Base-by-base conservation (phyloP, 148 eudicot genomes). In the Diospyros lotus region DNA sequence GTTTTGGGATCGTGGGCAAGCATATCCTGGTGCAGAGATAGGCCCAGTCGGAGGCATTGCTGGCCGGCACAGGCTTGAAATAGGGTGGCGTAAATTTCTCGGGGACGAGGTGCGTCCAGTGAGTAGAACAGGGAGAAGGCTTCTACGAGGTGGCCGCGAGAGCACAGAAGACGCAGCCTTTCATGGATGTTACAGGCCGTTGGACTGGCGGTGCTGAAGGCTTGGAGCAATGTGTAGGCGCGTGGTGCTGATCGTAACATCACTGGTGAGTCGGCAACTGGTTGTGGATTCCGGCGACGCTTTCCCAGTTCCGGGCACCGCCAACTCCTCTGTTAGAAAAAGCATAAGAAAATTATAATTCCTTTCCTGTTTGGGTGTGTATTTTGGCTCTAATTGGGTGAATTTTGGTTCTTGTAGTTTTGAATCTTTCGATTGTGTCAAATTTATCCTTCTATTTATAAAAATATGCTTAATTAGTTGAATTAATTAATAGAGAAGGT, bases 81-180 rank as follows among this genome's bases (percentile, higher is more conserved):
- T 44, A 77, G 43, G 7, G 53, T 58, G 64, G 80, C 75, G 50
- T 77, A 77, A 2, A 48, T 56, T 64, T 77, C 64, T 6, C 61
- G 64, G 15, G 75, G 63, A 43, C 54, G 71, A 63, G 64, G 70
- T 39, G 45, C 17, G 1, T 77, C 38, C 5, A 55, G 69, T 43
- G 75, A 12, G 80, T 71, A 64, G 64, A 77, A 62, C 7, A 77
- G 56, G 9, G 75, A 41, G 40, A 77, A 40, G 1, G 80, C 75
- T 71, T 77, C 71, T 53, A 64, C 55, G n/a, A 77, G 75, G 62
- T 71, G 71, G 39, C 45, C 75, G 54, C 71, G 77, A 41, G 77
- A 54, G 63, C 71, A 64, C 4, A 65, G 62, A 53, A 40, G 18
- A 52, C 59, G 53, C 43, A 65, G 15, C 63, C 43, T 65, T 13